Evolutionary conservation across 352 stramenopile genomes (phyloP), one percentile per base, ranked within the genome.

Genomic region (Phytophthora citricola): DNA sequence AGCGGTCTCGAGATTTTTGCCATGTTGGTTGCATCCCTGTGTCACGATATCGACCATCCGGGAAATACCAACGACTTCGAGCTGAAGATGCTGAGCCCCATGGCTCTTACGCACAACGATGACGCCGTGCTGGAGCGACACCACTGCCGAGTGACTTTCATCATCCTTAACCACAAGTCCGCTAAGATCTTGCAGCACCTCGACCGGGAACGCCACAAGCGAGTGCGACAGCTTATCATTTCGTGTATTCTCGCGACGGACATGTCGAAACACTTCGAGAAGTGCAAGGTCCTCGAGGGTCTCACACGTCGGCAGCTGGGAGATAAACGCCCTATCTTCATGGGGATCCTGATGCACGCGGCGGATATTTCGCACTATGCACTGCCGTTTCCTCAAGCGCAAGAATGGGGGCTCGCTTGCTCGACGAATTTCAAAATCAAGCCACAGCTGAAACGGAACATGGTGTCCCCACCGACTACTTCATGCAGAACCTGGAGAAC

Each of bases 31-130:
- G 83, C 81, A 2, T 81, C 85, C 5, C 64, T 95, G 31, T 87
- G 83, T 39, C 89, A 96, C 62, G 88, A 96, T 66, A 83, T 95
- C 39, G 87, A 93, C 53, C 89, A 97, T 62, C 84, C 87, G 2
- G 85, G 87, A 46, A 87, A 90, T 54, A 93, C 71, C 22, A 97
- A 97, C 59, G 82, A 88, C 64, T 96, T 97, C 65, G 79, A 95
- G 70, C 68, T 94, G 27, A 91, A 90, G 27, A 83, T 76, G 20
- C 58, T 88, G 32, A 93, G 78, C n/a, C 71, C 77, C 4, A 81
- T 96, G 64, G 89, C 90, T 3, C 73, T 94, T 26, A 91, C 82
- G 1, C 91, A 96, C 78, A 93, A 94, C 51, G 86, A 97, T 60
- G 74, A 90, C 26, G 81, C 84, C 5, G 89, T 96, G 29, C 66